Conservation (phyloP, 345 rosid species). For the Murraya paniculata region DNA sequence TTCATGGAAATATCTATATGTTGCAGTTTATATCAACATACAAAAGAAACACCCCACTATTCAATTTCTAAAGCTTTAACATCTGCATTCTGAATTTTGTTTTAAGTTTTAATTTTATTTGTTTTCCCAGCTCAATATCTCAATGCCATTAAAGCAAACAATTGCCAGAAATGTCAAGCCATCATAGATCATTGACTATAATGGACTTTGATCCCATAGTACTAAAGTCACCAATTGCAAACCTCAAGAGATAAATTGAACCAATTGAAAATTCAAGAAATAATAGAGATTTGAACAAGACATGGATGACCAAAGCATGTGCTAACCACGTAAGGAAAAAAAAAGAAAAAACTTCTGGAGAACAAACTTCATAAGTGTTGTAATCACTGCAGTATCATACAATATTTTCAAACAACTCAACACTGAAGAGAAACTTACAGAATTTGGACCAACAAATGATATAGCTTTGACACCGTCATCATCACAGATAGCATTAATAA, state of each 20-base stretch:
- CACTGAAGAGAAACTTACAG: constrained; percentile 47
- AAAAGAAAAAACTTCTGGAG: not conserved
- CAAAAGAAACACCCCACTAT: not conserved
- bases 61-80: not conserved
- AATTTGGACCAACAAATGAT: constrained; percentile 92
- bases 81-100: too few species aligned
- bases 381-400: not conserved
- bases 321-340: not conserved
- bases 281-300: not conserved
- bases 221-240: not conserved
- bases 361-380: not conserved
- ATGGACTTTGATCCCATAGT: not conserved
- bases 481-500: constrained; percentile 94
- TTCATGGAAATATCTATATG: not conserved
- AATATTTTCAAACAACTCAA: not conserved
- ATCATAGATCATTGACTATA: not conserved
- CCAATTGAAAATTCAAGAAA: not conserved
- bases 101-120: not conserved
- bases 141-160: not conserved
- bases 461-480: constrained; percentile 72
- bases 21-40: not conserved
- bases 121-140: not conserved
- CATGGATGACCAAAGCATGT: not conserved
- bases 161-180: not conserved
- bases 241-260: not conserved